Evolutionary conservation across 2,329 filamentous ascomycete genomes (phyloP).

Genomic region (Escovopsis sp.): DNA sequence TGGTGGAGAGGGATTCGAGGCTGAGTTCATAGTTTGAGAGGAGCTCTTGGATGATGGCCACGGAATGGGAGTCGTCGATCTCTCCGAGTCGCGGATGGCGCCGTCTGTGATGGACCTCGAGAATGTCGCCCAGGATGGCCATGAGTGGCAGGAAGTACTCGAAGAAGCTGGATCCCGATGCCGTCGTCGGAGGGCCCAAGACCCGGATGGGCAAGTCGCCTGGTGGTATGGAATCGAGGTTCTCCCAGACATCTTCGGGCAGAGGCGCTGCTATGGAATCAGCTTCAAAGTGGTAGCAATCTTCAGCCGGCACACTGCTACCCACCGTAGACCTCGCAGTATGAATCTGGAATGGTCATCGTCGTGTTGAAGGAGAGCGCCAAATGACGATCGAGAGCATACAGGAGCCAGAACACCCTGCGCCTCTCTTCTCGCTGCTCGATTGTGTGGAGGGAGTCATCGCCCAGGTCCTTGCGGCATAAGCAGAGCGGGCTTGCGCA

Average conservation of each 20-base stretch:
- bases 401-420: constrained; percentile 33
- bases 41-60: constrained; percentile 20
- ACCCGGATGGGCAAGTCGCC: constrained; percentile 18
- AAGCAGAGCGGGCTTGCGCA: constrained; percentile 19
- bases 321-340: constrained; percentile 26
- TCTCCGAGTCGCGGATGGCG: constrained; percentile 27
- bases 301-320: no score
- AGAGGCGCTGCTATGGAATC: constrained; percentile 17
- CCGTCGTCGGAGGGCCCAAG: constrained; percentile 23
- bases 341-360: constrained; percentile 29
- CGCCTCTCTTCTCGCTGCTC: constrained; percentile 32
- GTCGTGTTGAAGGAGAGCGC: constrained; percentile 31
- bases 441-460: constrained; percentile 12
- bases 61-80: constrained; percentile 19
- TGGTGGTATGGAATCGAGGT: constrained; percentile 18
- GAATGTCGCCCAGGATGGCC: constrained; percentile 33
- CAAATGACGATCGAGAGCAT: constrained; percentile 31
- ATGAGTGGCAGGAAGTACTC: constrained; percentile 36
- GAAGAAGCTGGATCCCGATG: constrained; percentile 30
- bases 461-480: constrained; percentile 16
- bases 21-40: constrained; percentile 25
- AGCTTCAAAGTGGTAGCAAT: background rate
- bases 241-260: constrained; percentile 26
- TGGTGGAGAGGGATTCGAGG: constrained; percentile 16
- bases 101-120: constrained; percentile 29